Evolutionary conservation across 202 grass and related monocot genomes (phyloP).

Genomic region (Brachypodium distachyon): DNA sequence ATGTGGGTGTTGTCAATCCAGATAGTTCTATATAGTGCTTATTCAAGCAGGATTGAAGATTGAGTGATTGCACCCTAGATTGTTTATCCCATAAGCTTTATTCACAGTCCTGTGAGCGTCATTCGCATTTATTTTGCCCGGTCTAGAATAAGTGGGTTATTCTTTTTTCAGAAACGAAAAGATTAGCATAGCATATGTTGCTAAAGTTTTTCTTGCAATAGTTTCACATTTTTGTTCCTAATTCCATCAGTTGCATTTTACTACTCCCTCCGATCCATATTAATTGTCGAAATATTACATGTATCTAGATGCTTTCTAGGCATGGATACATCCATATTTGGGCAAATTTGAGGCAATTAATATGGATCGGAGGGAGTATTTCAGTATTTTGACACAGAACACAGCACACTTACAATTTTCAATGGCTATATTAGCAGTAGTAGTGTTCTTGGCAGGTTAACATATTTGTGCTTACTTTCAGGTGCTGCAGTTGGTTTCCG

Average conservation of each 20-base stretch:
- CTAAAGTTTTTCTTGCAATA: too few species aligned
- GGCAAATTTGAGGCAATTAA: too few species aligned
- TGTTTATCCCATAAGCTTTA: neutral
- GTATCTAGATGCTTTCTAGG: too few species aligned
- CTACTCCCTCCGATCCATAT: too few species aligned
- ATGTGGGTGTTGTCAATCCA: neutral
- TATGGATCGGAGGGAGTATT: too few species aligned
- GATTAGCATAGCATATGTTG: neutral
- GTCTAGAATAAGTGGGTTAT: neutral
- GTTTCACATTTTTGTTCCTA: too few species aligned
- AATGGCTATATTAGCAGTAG: neutral
- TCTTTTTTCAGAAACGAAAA: neutral
- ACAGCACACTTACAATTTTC: neutral
- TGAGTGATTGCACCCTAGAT: neutral
- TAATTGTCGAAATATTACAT: too few species aligned
- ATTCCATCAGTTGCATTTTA: too few species aligned
- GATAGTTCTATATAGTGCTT: neutral
- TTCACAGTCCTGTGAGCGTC: neutral
- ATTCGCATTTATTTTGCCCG: neutral
- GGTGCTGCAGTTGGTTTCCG: conserved; percentile 93
- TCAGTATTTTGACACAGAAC: neutral
- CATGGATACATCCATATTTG: too few species aligned
- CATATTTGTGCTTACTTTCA: conserved; percentile 34
- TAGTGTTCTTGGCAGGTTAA: neutral
- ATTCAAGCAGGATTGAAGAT: too few species aligned